Evolutionary conservation across 257 asterid genomes (phyloP), one percentile per base, ranked within the genome.

Genomic region (Capsicum baccatum): DNA sequence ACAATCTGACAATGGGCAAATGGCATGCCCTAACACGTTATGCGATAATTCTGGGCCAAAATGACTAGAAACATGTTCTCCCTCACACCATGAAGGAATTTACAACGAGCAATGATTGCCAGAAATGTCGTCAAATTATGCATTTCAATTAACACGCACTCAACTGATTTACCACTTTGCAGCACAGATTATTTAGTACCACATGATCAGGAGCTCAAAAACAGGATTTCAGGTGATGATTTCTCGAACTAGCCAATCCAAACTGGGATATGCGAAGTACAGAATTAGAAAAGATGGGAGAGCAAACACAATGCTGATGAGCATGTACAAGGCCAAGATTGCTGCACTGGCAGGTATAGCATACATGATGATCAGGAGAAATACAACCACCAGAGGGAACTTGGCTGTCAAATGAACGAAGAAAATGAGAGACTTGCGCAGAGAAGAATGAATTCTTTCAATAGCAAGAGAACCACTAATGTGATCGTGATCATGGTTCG

Each of bases 231-330:
- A 96, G 73, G 97, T 83, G 85, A 93, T 87, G 79, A 96, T 96
- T 91, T 96, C 99, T 90, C 98, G 87, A 85, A 94, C 92, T 47
- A 96, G 91, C 99, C 99, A 96, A 89, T 92, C 98, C 96, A 96
- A 88, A 89, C 95, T 91, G 3, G 99, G 99, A 88, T 96, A 94
- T 7, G 99, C 95, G 67, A 96, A 96, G 90, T 94, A 96, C 86
- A 96, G 92, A 84, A 96, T 87, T 86, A 93, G 92, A 89, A 94
- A 92, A 4, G 98, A 96, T 3, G 97, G 98, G 63, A 94, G 92
- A 58, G 97, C 98, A 76, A 96, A 96, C 81, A 92, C 59, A 64
- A 96, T 71, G 6, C 98, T 94, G 76, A 96, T 88, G 90, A 96
- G 89, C 71, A 92, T 84, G 91, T 94, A 94, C 92, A 92, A 80